These are phyloP conservation scores for Claviceps cyperi DNA, from an alignment of 2,329 filamentous ascomycete species.

Conservation along the genomic window DNA sequence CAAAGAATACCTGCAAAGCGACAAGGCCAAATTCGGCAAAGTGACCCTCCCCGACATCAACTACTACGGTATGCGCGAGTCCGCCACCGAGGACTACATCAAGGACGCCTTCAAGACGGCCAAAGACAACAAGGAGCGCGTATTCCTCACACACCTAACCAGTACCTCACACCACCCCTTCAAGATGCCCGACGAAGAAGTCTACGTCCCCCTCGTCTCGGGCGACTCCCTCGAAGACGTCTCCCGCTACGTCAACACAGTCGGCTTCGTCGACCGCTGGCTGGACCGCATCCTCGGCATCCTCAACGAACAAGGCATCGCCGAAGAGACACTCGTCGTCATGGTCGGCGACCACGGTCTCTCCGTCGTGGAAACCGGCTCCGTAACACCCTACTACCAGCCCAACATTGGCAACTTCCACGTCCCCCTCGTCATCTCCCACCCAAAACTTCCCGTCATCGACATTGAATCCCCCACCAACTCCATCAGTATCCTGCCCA, in stretches of 20 bases:
- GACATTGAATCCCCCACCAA: slow-evolving; percentile 18
- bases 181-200: slow-evolving; percentile 15
- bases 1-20: slow-evolving; percentile 17
- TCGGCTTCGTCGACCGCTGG: slow-evolving; percentile 20
- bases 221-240: slow-evolving; percentile 15
- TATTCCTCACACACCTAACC: slow-evolving; percentile 22
- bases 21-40: slow-evolving; percentile 16
- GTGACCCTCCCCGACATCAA: slow-evolving; percentile 18
- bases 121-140: slow-evolving; percentile 15
- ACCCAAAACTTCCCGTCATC: slow-evolving; percentile 18
- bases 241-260: slow-evolving; percentile 19
- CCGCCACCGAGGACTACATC: slow-evolving; percentile 18
- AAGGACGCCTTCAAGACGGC: slow-evolving; percentile 16
- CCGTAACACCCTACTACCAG: slow-evolving; percentile 20
- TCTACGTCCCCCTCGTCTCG: slow-evolving; percentile 13
- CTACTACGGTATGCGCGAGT: slow-evolving; percentile 21
- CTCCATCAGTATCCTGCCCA: slow-evolving; percentile 19
- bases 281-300: slow-evolving; percentile 17
- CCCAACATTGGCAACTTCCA: slow-evolving; percentile 20
- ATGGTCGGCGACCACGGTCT: slow-evolving; percentile 20
- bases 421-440: slow-evolving; percentile 20
- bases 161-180: slow-evolving; percentile 23
- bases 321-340: slow-evolving; percentile 19
- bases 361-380: slow-evolving; percentile 18
- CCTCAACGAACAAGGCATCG: slow-evolving; percentile 16